A percentile compares a stretch with the other conserved stretches of the same genome.
Evolutionary conservation across 2,329 filamentous ascomycete species (phyloP).

Genomic region (Ophiostoma sp.): DNA sequence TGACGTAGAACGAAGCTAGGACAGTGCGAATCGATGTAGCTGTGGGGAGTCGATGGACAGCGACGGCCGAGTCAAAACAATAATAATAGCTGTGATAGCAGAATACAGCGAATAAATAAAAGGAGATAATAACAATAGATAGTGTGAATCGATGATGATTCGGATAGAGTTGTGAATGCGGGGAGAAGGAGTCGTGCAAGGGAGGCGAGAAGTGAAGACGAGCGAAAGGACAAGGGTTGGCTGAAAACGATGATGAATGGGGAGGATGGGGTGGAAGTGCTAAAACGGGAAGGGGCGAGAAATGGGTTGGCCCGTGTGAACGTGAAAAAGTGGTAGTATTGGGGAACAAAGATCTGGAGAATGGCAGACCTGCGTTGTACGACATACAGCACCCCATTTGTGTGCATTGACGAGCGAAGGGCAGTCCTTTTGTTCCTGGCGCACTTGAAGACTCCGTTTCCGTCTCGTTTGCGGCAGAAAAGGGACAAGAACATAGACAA

Average conservation of each 20-base stretch:
- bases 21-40: neutral
- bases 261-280: neutral
- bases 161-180: neutral
- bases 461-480: neutral
- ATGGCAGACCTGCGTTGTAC: neutral
- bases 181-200: neutral
- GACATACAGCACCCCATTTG: no score
- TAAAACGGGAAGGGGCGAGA: neutral
- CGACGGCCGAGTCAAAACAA: neutral
- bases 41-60: neutral
- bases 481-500: neutral
- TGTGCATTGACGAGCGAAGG: no score
- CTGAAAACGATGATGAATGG: conserved; percentile 6
- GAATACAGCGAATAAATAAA: neutral
- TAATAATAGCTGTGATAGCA: no score
- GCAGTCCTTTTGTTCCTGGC: conserved; percentile 4
- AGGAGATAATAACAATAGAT: neutral
- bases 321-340: neutral
- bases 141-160: neutral
- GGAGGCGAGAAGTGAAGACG: neutral
- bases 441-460: neutral
- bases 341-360: neutral
- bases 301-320: neutral
- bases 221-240: neutral
- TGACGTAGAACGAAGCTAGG: neutral